These are phyloP conservation scores for Bocquillonia castaneifolia DNA, from an alignment of 441 rosid species.

Conservation along the genomic window DNA sequence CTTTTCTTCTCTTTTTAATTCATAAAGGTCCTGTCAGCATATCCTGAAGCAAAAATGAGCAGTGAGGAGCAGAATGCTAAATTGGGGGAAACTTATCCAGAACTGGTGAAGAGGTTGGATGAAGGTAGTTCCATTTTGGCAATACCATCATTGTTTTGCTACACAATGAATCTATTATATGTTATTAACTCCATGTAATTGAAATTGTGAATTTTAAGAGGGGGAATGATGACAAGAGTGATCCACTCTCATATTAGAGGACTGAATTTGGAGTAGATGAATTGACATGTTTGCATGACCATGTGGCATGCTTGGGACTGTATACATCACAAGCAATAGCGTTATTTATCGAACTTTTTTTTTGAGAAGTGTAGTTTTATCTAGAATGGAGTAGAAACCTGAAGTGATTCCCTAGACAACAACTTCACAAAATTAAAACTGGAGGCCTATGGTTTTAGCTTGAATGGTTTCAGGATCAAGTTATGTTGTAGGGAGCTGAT, in stretches of 20 bases:
- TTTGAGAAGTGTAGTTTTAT: neutral
- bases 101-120: conserved; percentile 58
- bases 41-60: conserved; percentile 71
- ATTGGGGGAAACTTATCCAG: conserved; percentile 58
- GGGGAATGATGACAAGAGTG: neutral
- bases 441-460: neutral
- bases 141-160: conserved; percentile 3
- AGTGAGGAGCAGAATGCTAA: conserved; percentile 55
- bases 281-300: neutral
- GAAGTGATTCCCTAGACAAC: neutral
- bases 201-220: conserved; percentile 10
- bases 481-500: neutral
- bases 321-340: neutral
- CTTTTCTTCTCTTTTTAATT: conserved; percentile 25
- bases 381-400: neutral
- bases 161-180: neutral
- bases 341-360: neutral
- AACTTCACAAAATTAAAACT: neutral
- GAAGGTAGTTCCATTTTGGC: conserved; percentile 46
- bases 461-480: neutral
- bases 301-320: neutral
- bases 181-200: neutral
- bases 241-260: neutral
- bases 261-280: neutral
- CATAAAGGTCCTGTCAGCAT: conserved; percentile 68